phyloP scores from a whole-genome alignment of 2,329 filamentous ascomycete species.

The Colletotrichum camelliae region DNA sequence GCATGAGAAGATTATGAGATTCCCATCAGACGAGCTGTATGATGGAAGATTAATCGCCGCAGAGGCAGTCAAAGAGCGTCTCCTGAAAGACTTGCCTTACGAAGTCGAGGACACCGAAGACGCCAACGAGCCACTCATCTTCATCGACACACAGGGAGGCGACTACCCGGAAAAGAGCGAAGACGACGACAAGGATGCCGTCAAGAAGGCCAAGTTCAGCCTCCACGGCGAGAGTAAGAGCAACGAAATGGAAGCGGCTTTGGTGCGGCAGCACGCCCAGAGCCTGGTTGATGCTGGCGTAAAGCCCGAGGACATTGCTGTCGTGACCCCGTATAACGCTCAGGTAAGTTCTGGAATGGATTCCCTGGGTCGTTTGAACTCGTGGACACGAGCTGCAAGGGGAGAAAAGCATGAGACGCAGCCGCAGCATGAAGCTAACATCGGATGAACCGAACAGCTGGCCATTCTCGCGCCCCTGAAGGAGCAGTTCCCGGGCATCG shows the following conservation, averaged over 20 bases:
- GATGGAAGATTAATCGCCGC: constrained; percentile 81
- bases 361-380: background rate
- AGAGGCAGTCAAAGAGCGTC: constrained; percentile 74
- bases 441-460: constrained; percentile 55
- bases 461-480: constrained; percentile 81
- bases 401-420: background rate
- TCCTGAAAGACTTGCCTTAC: constrained; percentile 81
- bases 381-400: background rate
- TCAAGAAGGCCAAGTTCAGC: constrained; percentile 49
- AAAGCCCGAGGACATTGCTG: constrained; percentile 82
- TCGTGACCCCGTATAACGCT: constrained; percentile 96
- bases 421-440: constrained; percentile 22
- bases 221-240: constrained; percentile 74
- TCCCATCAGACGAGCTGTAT: constrained; percentile 90
- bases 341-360: constrained; percentile 60
- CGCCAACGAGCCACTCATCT: constrained; percentile 85
- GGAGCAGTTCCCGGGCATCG: constrained; percentile 81
- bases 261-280: constrained; percentile 80
- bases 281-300: constrained; percentile 82
- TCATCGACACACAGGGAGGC: constrained; percentile 95
- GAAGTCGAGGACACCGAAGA: constrained; percentile 82
- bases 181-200: constrained; percentile 63
- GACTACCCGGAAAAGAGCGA: constrained; percentile 86
- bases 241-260: constrained; percentile 86
- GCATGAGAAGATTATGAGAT: constrained; percentile 95